Base-by-base conservation (phyloP, 1,284 basidiomycete genomes). In the Ustilago hordei region DNA sequence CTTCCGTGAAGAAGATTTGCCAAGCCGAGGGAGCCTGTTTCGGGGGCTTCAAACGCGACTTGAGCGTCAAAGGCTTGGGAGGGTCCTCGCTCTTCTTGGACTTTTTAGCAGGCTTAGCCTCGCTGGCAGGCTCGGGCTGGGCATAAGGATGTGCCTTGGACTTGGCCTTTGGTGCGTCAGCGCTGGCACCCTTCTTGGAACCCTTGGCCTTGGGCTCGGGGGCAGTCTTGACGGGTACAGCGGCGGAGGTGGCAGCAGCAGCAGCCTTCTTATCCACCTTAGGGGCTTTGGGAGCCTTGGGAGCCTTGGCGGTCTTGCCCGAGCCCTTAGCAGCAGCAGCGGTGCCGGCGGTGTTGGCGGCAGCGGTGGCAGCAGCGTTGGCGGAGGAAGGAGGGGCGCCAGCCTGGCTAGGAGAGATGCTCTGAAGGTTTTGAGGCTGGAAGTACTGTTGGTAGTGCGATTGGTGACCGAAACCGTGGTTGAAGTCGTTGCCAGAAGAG, bases 1-100 rank as follows among this genome's bases (percentile, higher is more conserved):
- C 95, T 86, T 97, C 94, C 43, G 94, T 95, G 87, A 98, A 97
- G 88, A 95, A 98, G 60, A 98, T 90, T 87, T 98, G 95, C 95
- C 95, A 98, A 50, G 95, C 94, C 6, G 94, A 95, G 6, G 93
- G 94, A 13, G 95, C 93, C 82, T 95, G 90, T 88, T 95, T 95
- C 52, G 95, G 95, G 38, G 93, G 94, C 68, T 92, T 92, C 66
- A 97, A 89, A 32, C 87, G 87, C 11, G 89, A 89, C 79, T 88
- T 88, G 57, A 83, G 78, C 41, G 86, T 78, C 8, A 86, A 83
- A 2, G 86, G 81, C 77, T 86, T 86, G 60, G 86, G 80, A 11
- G 84, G 41, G 8, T 79, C 69, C 41, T 80, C 73, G 52, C 63
- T 69, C 69, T 80, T 77, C 68, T 80, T 77, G 23, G 48, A 12